Conservation (phyloP, 2,329 filamentous ascomycete species). For the Periglandula ipomoeae region DNA sequence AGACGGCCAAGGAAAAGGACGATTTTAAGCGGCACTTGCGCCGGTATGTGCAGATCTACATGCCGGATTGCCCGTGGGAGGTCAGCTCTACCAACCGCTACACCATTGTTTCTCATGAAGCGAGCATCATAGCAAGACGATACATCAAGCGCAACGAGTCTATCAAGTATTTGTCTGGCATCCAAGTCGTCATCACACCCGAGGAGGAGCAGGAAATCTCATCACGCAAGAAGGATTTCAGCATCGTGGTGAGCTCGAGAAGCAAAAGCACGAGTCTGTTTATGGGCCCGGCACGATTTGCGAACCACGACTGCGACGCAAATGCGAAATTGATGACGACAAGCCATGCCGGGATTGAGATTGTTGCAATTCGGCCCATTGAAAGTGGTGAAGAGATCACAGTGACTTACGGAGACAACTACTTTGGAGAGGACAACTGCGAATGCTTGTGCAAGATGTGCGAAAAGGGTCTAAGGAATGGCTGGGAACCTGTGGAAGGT, state of each 20-base stretch:
- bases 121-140: conserved; percentile 72
- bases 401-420: conserved; percentile 89
- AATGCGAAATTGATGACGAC: conserved; percentile 83
- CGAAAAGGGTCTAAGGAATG: conserved; percentile 65
- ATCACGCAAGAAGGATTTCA: conserved; percentile 82
- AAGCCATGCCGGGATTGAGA: conserved; percentile 80
- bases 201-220: conserved; percentile 83
- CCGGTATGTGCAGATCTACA: conserved; percentile 87
- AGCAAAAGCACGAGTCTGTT: conserved; percentile 89
- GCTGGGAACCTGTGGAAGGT: conserved; percentile 59
- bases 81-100: conserved; percentile 89
- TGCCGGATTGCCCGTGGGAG: conserved; percentile 90
- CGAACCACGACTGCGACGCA: conserved; percentile 92
- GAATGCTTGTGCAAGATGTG: conserved; percentile 90
- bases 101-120: conserved; percentile 83
- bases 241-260: conserved; percentile 87
- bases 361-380: conserved; percentile 76
- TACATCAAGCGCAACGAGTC: conserved; percentile 73
- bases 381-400: conserved; percentile 89
- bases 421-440: conserved; percentile 91
- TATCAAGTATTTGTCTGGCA: conserved; percentile 84
- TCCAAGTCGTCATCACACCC: conserved; percentile 84
- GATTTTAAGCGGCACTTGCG: conserved; percentile 80
- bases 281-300: conserved; percentile 88
- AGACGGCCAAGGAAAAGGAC: conserved; percentile 69